Evolutionary conservation across 176 grass and related monocot species (phyloP).

Genomic region (Triticum turgidum): DNA sequence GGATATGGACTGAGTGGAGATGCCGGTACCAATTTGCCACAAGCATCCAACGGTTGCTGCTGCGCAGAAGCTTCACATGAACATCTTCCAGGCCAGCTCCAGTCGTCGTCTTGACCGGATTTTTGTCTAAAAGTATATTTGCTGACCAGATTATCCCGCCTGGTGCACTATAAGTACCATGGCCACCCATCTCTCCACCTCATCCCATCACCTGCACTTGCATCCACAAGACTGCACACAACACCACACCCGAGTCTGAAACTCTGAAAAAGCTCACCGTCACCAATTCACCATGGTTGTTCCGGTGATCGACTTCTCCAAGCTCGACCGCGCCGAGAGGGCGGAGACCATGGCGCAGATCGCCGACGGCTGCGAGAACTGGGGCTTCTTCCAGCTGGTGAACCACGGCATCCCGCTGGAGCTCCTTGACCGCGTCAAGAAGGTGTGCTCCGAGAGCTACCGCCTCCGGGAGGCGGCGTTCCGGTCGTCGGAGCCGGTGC

Average conservation of each 20-base stretch:
- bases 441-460: conserved; percentile 53
- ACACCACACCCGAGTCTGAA: background rate
- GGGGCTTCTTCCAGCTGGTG: conserved; percentile 60
- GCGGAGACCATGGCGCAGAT: conserved; percentile 22
- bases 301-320: conserved; percentile 59
- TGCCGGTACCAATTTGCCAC: conserved; percentile 19
- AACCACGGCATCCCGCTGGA: conserved; percentile 54
- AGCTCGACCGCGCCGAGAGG: conserved; percentile 42
- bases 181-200: background rate
- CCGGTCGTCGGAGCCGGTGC: conserved; percentile 34
- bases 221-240: conserved; percentile 7
- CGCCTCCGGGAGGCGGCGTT: conserved; percentile 45
- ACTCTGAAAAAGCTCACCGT: background rate
- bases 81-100: background rate
- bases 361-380: conserved; percentile 49
- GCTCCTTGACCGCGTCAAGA: conserved; percentile 54
- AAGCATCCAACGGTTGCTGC: conserved; percentile 12
- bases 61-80: conserved; percentile 39
- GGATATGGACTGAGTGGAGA: background rate
- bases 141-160: background rate
- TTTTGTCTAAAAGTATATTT: background rate
- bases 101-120: conserved; percentile 27
- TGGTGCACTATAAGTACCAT: conserved; percentile 20
- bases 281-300: conserved; percentile 32
- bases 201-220: conserved; percentile 16